Evolutionary conservation across 2,329 filamentous ascomycete species (phyloP).

Genomic region (Arthrobotrys sphaeroides): DNA sequence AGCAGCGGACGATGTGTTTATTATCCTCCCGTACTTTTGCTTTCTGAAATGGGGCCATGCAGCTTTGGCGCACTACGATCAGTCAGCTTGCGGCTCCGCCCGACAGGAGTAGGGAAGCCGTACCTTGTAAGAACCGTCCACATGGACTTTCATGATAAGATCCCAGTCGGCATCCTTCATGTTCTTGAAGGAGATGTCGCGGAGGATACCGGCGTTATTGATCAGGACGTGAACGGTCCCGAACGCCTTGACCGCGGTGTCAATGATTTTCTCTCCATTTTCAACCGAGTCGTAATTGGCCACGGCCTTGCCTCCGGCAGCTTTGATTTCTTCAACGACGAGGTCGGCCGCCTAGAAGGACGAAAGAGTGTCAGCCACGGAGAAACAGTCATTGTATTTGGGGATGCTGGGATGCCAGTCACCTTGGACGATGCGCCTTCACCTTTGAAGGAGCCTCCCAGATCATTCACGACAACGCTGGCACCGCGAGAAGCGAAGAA

Average conservation of each 20-base stretch:
- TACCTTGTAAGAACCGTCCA: constrained; percentile 89
- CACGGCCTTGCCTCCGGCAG: constrained; percentile 90
- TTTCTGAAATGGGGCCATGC: constrained; percentile 98
- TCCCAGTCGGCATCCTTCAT: constrained; percentile 98
- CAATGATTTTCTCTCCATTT: constrained; percentile 92
- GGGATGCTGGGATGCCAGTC: constrained; percentile 42
- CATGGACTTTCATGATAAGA: constrained; percentile 88
- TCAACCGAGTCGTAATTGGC: constrained; percentile 97
- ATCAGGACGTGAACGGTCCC: constrained; percentile 93
- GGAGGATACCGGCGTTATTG: constrained; percentile 96
- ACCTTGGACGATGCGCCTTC: constrained; percentile 89
- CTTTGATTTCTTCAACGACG: constrained; percentile 83
- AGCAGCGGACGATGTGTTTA: constrained; percentile 96
- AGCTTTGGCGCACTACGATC: constrained; percentile 76
- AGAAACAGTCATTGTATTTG: background rate
- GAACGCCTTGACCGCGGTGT: constrained; percentile 80
- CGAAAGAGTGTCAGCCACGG: constrained; percentile 8
- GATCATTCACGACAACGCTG: constrained; percentile 95
- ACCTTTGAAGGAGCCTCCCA: constrained; percentile 91
- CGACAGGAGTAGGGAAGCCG: constrained; percentile 10
- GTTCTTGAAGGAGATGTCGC: constrained; percentile 97
- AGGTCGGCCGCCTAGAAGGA: constrained; percentile 76
- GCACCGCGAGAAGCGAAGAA: constrained; percentile 94
- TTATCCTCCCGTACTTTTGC: constrained; percentile 96
- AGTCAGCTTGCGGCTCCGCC: constrained; percentile 53